Conservation (phyloP, 768 basidiomycete genomes). For the Podaxis rugospora region DNA sequence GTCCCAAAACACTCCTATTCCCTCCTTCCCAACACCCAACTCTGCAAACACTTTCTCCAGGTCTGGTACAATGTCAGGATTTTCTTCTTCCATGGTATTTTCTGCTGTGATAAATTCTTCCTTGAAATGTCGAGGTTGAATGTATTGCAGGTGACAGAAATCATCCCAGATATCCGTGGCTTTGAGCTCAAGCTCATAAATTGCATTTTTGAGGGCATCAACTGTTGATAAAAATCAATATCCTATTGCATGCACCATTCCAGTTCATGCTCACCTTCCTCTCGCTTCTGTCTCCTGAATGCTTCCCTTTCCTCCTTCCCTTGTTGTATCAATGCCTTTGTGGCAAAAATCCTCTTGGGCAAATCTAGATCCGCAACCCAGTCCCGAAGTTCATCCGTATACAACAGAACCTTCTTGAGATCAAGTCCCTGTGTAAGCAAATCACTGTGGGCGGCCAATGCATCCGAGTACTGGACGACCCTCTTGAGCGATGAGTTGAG, state of each 20-base stretch:
- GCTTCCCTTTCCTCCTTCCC: background rate
- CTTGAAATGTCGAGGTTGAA: background rate
- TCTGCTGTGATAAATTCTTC: background rate
- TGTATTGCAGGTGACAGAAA: background rate
- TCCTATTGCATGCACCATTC: background rate
- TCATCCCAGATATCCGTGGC: constrained; percentile 10
- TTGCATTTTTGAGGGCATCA: background rate
- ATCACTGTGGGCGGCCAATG: constrained; percentile 3
- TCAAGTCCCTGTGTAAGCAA: constrained; percentile 5
- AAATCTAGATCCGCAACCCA: constrained; percentile 13
- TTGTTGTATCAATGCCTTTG: background rate
- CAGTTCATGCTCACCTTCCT: background rate
- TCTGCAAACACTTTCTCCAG: background rate
- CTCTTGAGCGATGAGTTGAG: constrained; percentile 1
- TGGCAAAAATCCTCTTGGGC: background rate
- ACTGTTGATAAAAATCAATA: background rate
- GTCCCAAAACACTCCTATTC: background rate
- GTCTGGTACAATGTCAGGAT: background rate
- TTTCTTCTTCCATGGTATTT: constrained; percentile 1
- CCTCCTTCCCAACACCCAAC: background rate
- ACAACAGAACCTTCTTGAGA: constrained; percentile 11
- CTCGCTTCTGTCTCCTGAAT: background rate
- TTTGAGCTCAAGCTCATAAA: constrained; percentile 3
- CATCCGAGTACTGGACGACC: constrained; percentile 8
- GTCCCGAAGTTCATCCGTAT: constrained; percentile 11